Evolutionary conservation across 768 basidiomycete genomes (phyloP), one percentile per base, ranked within the genome.

Genomic region (Mycena venus): DNA sequence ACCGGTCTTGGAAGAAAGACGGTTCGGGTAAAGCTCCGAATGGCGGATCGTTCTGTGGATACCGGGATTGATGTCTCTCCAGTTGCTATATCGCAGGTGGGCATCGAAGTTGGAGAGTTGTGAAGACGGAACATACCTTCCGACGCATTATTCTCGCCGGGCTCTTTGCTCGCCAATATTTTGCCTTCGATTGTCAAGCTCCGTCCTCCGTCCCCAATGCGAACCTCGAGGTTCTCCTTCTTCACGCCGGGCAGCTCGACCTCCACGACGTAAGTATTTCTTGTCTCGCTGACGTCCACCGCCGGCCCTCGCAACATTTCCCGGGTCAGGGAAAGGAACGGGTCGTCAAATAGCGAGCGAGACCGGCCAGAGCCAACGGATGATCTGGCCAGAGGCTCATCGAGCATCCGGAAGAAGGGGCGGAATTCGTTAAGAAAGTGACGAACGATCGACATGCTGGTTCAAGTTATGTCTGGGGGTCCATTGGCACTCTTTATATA

Each of bases 231-330:
- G 78, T 95, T 91, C 77, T 95, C 94, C 85, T 92, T 94, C 81
- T 90, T 91, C 31, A 95, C 90, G 0, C 94, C 94, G 25, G 94
- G 95, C 31, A 96, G 78, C 78, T 96, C 95, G 2, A 93, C 93
- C 78, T 95, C 92, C 49, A 96, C 84, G 63, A 94, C 74, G 76
- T 93, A 95, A 47, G 87, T 85, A 80, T 91, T 86, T 1, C 88
- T 90, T 70, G 91, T 88, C 75, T 96, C 94, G 4, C 87, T 85
- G 10, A 95, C 81, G 75, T 96, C 94, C 8, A 95, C 85, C 0
- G 91, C 89, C 17, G 94, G 93, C 32, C 68, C 88, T 85, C 49
- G 85, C 68, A 65, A 79, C 68, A 68, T 78, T 56, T 56, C 80
- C 55, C 23, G 74, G 63, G 3, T 77, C 75, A 75, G 2, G 3